These are phyloP conservation scores for Harrya chromipes DNA, from an alignment of 768 basidiomycete genomes.

Conservation along the genomic window DNA sequence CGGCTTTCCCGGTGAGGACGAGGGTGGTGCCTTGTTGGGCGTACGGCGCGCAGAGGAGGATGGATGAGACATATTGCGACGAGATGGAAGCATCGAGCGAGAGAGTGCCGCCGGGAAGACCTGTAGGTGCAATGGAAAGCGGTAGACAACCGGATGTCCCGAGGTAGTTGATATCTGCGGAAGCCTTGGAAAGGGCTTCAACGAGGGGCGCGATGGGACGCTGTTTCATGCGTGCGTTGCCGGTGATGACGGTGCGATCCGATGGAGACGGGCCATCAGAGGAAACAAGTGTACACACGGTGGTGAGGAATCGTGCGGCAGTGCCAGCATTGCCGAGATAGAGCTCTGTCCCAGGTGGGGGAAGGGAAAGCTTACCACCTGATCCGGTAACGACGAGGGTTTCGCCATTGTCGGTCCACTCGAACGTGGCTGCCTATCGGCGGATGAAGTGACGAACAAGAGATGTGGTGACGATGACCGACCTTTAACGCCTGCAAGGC, in stretches of 20 bases:
- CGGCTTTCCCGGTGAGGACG: slow-evolving; percentile 88
- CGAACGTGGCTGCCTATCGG: slow-evolving; percentile 79
- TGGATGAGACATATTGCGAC: slow-evolving; percentile 97
- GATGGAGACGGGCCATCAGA: slow-evolving; percentile 32
- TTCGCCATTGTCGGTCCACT: slow-evolving; percentile 96
- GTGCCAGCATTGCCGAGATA: slow-evolving; percentile 98
- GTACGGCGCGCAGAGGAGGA: slow-evolving; percentile 95
- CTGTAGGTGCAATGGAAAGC: slow-evolving; percentile 77
- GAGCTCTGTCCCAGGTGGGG: slow-evolving; percentile 77
- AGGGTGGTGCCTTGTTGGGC: slow-evolving; percentile 79
- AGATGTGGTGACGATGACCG: not conserved
- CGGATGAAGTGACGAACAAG: not conserved
- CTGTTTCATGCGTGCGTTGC: slow-evolving; percentile 98
- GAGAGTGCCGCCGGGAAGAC: slow-evolving; percentile 79
- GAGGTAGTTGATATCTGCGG: slow-evolving; percentile 71
- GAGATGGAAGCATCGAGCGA: slow-evolving; percentile 92
- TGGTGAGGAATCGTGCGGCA: slow-evolving; percentile 94
- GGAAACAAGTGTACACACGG: slow-evolving; percentile 88
- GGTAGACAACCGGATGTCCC: slow-evolving; percentile 86
- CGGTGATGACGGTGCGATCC: slow-evolving; percentile 79
- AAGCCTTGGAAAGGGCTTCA: slow-evolving; percentile 80
- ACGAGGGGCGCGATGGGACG: slow-evolving; percentile 95
- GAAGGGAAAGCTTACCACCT: slow-evolving; percentile 72
- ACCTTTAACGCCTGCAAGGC: slow-evolving; percentile 88
- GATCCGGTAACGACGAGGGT: slow-evolving; percentile 92